Evolutionary conservation across 75 land plant species (phyloP), one percentile per base, ranked within the genome.

Genomic region (Pseudotsuga menziesii): DNA sequence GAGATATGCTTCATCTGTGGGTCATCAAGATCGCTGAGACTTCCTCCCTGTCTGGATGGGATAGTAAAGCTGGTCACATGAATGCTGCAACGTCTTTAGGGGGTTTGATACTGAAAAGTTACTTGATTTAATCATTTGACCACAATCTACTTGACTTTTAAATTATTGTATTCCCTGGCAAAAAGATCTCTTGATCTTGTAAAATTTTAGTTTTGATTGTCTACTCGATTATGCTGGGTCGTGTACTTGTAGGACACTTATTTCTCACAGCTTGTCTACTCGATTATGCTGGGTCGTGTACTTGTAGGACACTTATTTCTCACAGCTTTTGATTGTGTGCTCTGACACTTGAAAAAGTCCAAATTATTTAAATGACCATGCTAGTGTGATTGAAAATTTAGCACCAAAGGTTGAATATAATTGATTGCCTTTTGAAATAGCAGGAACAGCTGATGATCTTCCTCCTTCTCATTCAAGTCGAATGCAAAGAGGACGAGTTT

Each of bases 381-480:
- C 19, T 5, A 39, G 44, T 17, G 20, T 67, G n/a, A 67, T 5
- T 44, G 17, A 39, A 8, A 35, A 15, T 15, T 35, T 9, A 20
- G 72, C 52, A 61, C n/a, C n/a, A 41, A 69, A 39, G 54, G 23
- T 69, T 69, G 72, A 69, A 48, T 9, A 11, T 48, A 9, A 69
- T 23, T 69, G 48, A 36, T 8, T 41, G 72, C 1, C 1, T 41
- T 32, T 17, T 69, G 72, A 39, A 69, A 19, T 39, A 74, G 81
- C 87, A 91, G 92, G 92, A 66, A 90, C 90, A 20, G 97, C 92
- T 79, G 94, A 95, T 81, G 98, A 95, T 85, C 87, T 91, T 59
- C 94, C 97, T 23, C 97, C 93, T 39, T 61, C 93, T 55, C 95
- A 91, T 71, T 80, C 87, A 52, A 89, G 83, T 76, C 87, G 91